Evolutionary conservation across 495 filamentous ascomycete species (phyloP), one percentile per base, ranked within the genome.

Genomic region (Trichoderma reesei): DNA sequence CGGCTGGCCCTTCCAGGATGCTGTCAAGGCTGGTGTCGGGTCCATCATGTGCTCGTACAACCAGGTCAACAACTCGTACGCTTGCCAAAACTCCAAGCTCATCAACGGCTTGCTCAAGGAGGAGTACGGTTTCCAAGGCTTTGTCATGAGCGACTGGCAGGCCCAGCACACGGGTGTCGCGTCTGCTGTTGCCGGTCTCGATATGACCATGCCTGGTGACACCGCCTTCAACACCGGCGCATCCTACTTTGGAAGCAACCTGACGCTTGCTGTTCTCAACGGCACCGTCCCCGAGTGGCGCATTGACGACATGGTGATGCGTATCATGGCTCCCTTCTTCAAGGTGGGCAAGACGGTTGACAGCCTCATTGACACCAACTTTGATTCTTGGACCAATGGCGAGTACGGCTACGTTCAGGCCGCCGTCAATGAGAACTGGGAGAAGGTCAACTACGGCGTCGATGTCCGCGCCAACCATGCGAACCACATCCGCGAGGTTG

Each of bases 191-290:
- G 94, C 94, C 59, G 94, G 94, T 63, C 75, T 97, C 59, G 93
- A 98, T 71, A 95, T 96, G 92, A 84, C 86, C 10, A 97, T 97
- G 92, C 92, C 94, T 44, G 93, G 94, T 65, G 94, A 98, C 69
- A 83, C 86, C 7, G 64, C 71, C 41, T 93, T 96, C 72, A 81
- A 88, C 69, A 85, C 81, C 33, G 89, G 86, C 31, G 75, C 76
- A 59, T 88, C 89, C 31, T 96, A 80, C 79, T 98, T 88, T 88
- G 93, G 93, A 14, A 75, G 87, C 34, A 97, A 96, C 74, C 80
- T 97, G 65, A 82, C 94, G 0, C 73, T 92, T 60, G 88, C 88
- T 6, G 88, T 96, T 9, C 76, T 96, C 64, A 98, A 98, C 71
- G 92, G 92, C 20, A 94, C 91, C 2, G 79, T 96, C 56, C 93